Percentiles rank a stretch among this genome's conserved stretches.
phyloP scores from a whole-genome alignment of 2,329 filamentous ascomycete species.

The Ceratocystis diversiconidia region DNA sequence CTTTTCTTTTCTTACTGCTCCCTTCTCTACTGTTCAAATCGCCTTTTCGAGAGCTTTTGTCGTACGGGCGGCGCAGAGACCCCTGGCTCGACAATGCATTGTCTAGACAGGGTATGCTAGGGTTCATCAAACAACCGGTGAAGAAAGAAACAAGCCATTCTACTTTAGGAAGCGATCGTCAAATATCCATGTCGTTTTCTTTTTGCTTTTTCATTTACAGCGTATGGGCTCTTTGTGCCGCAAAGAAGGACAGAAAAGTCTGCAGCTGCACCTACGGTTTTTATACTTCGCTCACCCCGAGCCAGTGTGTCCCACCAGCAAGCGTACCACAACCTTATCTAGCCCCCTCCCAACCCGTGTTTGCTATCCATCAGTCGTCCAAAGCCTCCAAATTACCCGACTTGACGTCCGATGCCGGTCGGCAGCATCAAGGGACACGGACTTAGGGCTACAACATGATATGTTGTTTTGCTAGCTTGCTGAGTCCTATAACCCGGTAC shows the following conservation, averaged over 20 bases:
- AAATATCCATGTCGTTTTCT: not conserved
- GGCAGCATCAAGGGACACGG: not conserved
- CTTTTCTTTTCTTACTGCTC: not conserved
- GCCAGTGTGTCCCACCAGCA: not conserved
- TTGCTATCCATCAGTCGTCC: not conserved
- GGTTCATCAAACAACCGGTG: not conserved
- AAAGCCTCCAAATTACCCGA: not conserved
- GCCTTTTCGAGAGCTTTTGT: not conserved
- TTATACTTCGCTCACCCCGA: not conserved
- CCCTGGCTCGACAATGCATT: constrained; percentile 2
- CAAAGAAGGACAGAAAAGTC: not conserved
- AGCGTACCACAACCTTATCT: not conserved
- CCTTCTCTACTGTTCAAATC: too few species aligned
- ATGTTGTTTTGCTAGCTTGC: not conserved
- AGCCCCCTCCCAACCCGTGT: not conserved
- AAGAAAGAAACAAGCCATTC: not conserved
- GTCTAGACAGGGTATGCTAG: not conserved
- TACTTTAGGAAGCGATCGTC: not conserved
- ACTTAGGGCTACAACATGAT: not conserved
- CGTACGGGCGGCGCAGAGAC: not conserved
- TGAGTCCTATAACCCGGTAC: not conserved
- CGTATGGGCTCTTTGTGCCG: not conserved
- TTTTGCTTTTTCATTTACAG: not conserved
- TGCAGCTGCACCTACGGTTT: not conserved
- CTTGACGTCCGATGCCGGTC: not conserved